Base-by-base conservation (phyloP, 768 basidiomycete species). In the Lactarius sanguifluus region DNA sequence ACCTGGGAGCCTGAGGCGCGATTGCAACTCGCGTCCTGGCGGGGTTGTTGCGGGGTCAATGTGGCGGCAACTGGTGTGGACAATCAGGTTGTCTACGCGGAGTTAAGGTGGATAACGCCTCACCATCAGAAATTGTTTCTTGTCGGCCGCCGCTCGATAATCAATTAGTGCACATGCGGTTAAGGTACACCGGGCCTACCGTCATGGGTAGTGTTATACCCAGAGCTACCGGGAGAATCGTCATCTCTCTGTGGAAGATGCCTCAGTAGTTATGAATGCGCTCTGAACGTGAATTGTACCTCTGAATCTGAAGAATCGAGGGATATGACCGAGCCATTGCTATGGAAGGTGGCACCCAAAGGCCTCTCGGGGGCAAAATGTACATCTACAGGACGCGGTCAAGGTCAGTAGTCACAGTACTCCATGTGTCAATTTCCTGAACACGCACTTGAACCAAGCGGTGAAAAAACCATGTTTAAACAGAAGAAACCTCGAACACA, bases 281-380 rank as follows among this genome's bases (percentile, higher is more conserved):
- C 13, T 6, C 23, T n/a, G 18, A 32, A 58, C 5, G 41, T 25
- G 50, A 16, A 23, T 62, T 55, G 16, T 58, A 18, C 65, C 65
- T 66, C 65, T 1, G 65, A 66, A 36, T 8, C 3, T 5, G 40
- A 62, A 18, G 65, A 66, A 23, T 62, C 47, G 10, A 66, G 65
- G 6, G 65, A 66, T 13, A 62, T 62, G 30, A 66, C 57, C 1
- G 61, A 62, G n/a, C 40, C 38, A 58, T 62, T 62, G 2, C 36
- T 3, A 10, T 58, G 56, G 32, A 10, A 6, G 0, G 50, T 62
- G 15, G 45, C 47, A 5, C 16, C 6, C 16, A 66, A 47, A 28
- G 57, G 47, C 36, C n/a, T 65, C 16, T 36, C 20, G 50, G 2
- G 5, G 23, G 30, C 15, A 18, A 28, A 34, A 47, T 16, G 2